Conservation (phyloP, 1,284 basidiomycete species). For the Cystobasidiaceae sp. region DNA sequence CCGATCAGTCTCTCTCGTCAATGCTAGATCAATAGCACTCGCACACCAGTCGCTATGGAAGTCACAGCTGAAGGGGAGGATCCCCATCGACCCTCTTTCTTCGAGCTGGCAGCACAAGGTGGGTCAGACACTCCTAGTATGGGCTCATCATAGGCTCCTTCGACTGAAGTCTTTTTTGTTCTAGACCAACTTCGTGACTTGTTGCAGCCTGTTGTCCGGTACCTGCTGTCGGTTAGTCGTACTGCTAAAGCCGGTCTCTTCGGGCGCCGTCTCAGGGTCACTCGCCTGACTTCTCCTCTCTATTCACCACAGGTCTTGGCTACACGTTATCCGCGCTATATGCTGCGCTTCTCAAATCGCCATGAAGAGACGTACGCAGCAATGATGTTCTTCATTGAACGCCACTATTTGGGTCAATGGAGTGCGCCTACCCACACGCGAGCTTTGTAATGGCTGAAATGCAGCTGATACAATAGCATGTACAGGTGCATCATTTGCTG, state of each 20-base stretch:
- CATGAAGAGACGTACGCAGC: constrained; percentile 94
- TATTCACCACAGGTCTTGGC: constrained; percentile 69
- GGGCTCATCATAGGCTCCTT: background rate
- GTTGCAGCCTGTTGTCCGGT: constrained; percentile 90
- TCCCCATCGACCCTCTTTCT: constrained; percentile 73
- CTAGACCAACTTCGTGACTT: constrained; percentile 84
- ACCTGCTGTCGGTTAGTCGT: constrained; percentile 73
- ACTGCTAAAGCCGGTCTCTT: background rate
- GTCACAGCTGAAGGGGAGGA: constrained; percentile 35
- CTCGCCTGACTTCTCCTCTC: background rate
- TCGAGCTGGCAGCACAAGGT: constrained; percentile 84
- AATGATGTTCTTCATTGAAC: constrained; percentile 82
- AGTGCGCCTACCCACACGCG: constrained; percentile 52
- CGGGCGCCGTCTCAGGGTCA: background rate
- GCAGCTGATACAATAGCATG: background rate
- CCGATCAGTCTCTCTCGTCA: no score
- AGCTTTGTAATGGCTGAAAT: background rate
- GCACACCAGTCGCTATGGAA: no score
- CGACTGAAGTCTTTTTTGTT: background rate
- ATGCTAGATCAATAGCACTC: no score
- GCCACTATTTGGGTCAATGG: constrained; percentile 77
- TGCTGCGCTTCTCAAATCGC: constrained; percentile 81
- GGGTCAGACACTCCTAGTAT: background rate
- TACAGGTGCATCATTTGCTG: constrained; percentile 77
- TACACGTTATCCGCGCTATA: constrained; percentile 87